Conservation (phyloP, 2,329 filamentous ascomycete species). For the Aspergillus terreus region DNA sequence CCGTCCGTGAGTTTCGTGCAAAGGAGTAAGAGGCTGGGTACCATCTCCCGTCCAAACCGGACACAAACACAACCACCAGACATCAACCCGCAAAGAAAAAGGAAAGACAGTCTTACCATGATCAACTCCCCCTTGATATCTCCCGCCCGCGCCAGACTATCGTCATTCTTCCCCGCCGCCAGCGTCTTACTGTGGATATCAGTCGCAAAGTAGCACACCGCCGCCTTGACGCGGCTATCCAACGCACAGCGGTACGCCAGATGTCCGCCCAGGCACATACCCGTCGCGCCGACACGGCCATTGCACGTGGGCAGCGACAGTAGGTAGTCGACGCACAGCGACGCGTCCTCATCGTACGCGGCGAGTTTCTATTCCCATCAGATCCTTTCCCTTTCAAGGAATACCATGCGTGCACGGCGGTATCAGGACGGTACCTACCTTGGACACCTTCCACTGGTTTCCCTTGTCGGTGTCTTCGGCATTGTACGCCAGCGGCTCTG, state of each 20-base stretch:
- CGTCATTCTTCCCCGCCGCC: conserved; percentile 63
- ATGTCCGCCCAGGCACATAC: conserved; percentile 93
- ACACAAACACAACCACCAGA: too few relatives aligned
- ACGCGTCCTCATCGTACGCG: conserved; percentile 80
- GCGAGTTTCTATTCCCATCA: conserved; percentile 59
- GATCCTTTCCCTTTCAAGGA: background rate
- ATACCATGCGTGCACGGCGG: too few relatives aligned
- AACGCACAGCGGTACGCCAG: conserved; percentile 71
- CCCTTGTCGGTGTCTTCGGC: conserved; percentile 81
- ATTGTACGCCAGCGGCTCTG: conserved; percentile 80
- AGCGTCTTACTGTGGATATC: conserved; percentile 80
- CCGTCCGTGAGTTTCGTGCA: conserved; percentile 1
- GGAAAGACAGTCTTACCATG: conserved; percentile 49
- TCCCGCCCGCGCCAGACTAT: conserved; percentile 56
- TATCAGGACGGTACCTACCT: conserved; percentile 46
- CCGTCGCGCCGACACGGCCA: conserved; percentile 72
- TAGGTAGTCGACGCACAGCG: conserved; percentile 65
- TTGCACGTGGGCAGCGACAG: conserved; percentile 73
- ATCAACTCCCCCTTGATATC: conserved; percentile 75
- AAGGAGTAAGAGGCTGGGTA: background rate
- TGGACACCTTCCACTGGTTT: conserved; percentile 80
- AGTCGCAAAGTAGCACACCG: conserved; percentile 87
- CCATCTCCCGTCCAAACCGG: too few relatives aligned
- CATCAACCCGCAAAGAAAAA: background rate
- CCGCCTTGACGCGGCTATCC: conserved; percentile 70